Evolutionary conservation across 1,139 yeast species (phyloP), one percentile per base, ranked within the genome.

Genomic region (Geotrichum australiense): DNA sequence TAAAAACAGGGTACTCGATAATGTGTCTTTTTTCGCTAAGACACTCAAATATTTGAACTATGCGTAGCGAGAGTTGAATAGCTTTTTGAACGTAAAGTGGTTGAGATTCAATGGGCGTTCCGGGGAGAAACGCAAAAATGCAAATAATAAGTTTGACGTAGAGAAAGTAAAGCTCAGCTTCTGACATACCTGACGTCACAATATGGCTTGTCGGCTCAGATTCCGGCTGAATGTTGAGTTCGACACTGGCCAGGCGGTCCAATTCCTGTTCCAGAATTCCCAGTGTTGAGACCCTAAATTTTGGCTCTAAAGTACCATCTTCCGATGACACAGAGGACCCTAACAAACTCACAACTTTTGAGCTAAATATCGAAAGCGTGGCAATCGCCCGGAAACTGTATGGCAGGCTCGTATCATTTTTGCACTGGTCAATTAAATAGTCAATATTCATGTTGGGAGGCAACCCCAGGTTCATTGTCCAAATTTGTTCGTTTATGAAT

Each of bases 381-480:
- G 87, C 74, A 50, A 86, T 65, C 39, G 87, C 78, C 40, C 93
- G 65, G 60, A 85, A 84, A 49, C 78, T 73, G 47, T 74, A 41
- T 2, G 95, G 96, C 43, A 85, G 65, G 3, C 72, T 62, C 30
- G 69, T 66, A 56, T 84, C 93, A 36, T 79, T 65, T 48, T 89
- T 69, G 1, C 94, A 94, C 56, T 74, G 77, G 54, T 87, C 95
- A 30, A 87, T 67, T 37, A 87, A 64, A 57, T 80, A 85, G 60
- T 89, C 96, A 0, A 93, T 82, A 26, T 86, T 82, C 50, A 85
- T 74, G 8, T 86, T 79, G 1, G 96, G 91, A 1, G 96, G 96
- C 40, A 89, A 66, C 0, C 96, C 96, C 42, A 87, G 65, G 33
- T 80, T 77, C 12, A 94, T 83, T 11, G 94, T 81, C 94, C 95